Evolutionary conservation across 495 filamentous ascomycete genomes (phyloP), one percentile per base, ranked within the genome.

Genomic region (Podospora appendiculata): DNA sequence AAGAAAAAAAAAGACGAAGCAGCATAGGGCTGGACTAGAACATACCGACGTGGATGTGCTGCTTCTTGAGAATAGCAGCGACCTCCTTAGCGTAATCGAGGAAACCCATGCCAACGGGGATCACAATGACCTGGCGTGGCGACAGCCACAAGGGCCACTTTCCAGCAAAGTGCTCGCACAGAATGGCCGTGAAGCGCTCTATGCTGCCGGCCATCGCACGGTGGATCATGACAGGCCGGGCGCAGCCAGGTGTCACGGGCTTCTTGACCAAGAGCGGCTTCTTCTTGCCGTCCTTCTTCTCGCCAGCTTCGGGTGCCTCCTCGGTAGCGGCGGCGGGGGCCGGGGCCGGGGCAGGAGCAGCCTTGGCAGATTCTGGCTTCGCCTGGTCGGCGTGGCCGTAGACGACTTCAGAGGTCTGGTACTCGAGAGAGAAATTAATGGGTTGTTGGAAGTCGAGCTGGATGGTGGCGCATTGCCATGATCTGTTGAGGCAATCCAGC

Each of bases 81-180:
- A 97, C 79, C 71, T 97, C 93, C 63, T 86, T 75, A 14, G 83
- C 89, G 63, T 97, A 98, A 56, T 89, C 87, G 59, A 89, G 85
- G 55, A 84, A 81, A 34, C 80, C 79, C 16, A 86, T 86, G 78
- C 91, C 91, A 55, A 98, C 91, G 3, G 93, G 94, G 8, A 97
- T 84, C 50, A 97, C 82, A 54, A 97, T 73, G 45, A 97, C 80
- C 72, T 98, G 93, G 16, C 92, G 84, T 25, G 93, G 93, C 56
- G 84, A 91, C 52, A 98, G 70, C 93, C 93, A 98, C 79, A 96
- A 95, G 0, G 93, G 93, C 92, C 92, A 97, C 71, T 95, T 96
- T 56, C 93, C 93, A 40, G 76, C 93, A 63, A 96, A 98, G 67
- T 97, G 93, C 73, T 98, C 93, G 19, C 78, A 90, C 51, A 96